phyloP scores from a whole-genome alignment of 116 monocot genomes.

The Cymodocea nodosa region DNA sequence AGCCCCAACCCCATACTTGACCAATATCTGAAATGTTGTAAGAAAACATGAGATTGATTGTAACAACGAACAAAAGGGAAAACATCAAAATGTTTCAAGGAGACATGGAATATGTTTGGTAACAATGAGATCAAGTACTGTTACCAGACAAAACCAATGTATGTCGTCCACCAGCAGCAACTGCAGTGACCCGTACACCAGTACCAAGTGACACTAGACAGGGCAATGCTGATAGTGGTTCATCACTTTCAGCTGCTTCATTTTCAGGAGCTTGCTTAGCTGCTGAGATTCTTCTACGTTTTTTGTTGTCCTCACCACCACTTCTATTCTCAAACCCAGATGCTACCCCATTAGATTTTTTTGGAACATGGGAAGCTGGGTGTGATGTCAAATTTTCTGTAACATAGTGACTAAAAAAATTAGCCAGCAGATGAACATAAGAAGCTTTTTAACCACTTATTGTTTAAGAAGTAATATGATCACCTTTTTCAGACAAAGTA shows the following conservation, averaged over 20 bases:
- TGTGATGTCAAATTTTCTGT: constrained; percentile 64
- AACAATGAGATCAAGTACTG: background rate
- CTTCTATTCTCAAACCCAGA: constrained; percentile 30
- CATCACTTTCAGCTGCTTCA: constrained; percentile 51
- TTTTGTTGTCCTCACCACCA: constrained; percentile 59
- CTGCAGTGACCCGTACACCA: constrained; percentile 49
- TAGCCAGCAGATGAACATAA: background rate
- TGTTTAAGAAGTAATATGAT: background rate
- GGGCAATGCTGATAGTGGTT: constrained; percentile 67
- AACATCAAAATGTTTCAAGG: too few species aligned
- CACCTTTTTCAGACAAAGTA: constrained; percentile 48
- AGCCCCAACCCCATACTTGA: constrained; percentile 99
- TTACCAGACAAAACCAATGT: constrained; percentile 94
- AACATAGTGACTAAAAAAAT: constrained; percentile 9
- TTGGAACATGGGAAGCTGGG: constrained; percentile 42
- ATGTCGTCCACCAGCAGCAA: constrained; percentile 97
- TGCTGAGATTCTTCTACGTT: constrained; percentile 67
- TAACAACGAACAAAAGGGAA: too few species aligned
- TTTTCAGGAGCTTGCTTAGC: constrained; percentile 61
- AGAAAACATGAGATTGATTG: background rate
- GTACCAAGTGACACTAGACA: constrained; percentile 65
- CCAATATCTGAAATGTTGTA: constrained; percentile 75
- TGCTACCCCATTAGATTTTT: constrained; percentile 18
- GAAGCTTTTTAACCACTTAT: background rate
- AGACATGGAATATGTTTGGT: too few species aligned